Evolutionary conservation across 2,329 filamentous ascomycete genomes (phyloP), one percentile per base, ranked within the genome.

Genomic region (Trichoderma sp.): DNA sequence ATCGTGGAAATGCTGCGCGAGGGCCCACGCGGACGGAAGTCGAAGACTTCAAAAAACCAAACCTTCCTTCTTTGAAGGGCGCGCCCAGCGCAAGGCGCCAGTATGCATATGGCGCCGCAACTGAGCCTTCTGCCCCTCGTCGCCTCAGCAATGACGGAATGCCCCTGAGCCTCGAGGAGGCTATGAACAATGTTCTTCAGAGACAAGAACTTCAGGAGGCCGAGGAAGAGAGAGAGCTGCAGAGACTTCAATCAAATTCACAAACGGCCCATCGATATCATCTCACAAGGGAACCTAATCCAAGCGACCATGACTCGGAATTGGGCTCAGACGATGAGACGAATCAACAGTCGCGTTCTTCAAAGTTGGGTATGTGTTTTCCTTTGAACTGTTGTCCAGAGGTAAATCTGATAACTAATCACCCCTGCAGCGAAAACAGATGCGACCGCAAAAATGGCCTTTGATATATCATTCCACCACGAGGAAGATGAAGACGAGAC

Each of bases 101-200:
- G 69, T 81, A 80, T 68, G 76, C 78, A 1, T 81, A 81, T 71
- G 79, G 79, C 39, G 77, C 79, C 39, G 77, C 68, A n/a, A 75
- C 71, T 34, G 79, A 81, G 60, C 79, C 79, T 2, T 71, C 18
- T 5, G 72, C 21, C 75, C 75, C 24, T 64, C 70, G 39, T 70
- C 73, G 11, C 72, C 73, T 5, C 70, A 37, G 30, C 28, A 49
- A 26, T 16, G 34, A 55, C 21, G 54, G 21, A 28, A 56, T 21
- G 28, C 68, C 60, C n/a, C 26, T 34, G n/a, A 59, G 58, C 28
- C 37, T 69, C 4, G 37, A 56, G 21, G 61, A 65, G 5, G 68
- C 58, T 11, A 65, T 69, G 56, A 39, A 69, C 8, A 32, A 43
- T 14, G 56, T 59, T 39, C 61, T 69, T 51, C 56, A 13, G n/a